Evolutionary conservation across 176 grass and related monocot species (phyloP), one percentile per base, ranked within the genome.

Genomic region (bread wheat (Triticum aestivum)): DNA sequence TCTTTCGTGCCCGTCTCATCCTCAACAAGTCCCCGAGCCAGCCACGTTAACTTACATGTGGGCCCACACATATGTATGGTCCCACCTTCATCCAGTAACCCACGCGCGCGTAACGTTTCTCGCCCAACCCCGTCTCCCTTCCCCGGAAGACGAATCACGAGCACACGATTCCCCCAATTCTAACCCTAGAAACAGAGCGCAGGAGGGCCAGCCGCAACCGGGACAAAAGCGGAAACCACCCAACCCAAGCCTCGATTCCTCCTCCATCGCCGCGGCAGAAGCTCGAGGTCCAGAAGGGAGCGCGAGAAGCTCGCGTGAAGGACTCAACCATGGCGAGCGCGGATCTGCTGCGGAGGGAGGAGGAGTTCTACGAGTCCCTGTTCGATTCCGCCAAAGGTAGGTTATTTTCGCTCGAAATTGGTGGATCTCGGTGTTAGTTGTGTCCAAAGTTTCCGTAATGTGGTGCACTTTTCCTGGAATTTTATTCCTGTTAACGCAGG

Each of bases 341-440:
- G 33, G 94, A 97, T 83, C 84, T 97, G 80, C 79, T 94, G 86
- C 79, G 89, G 79, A 84, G 89, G 51, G 87, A 94, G 91, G 94
- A 94, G 87, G 91, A 94, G 74, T 92, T 90, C 80, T 93, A 81
- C 86, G 69, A 84, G 51, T 95, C 93, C 62, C 65, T 95, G 14
- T 93, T 98, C 67, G 91, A 98, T 73, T 86, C 86, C 58, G 61
- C 88, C 80, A 84, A 93, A 90, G 93, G 95, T 95, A 42, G 0
- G 4, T 33, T 76, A 51, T 75, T 68, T 61, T 9, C 29, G 21
- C 49, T 4, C 14, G 41, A 13, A 42, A 39, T 67, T 29, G 37
- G 3, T 62, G 34, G 27, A 76, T 76, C 73, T 76, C 27, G 45
- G 30, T 54, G 73, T 6, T 76, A 20, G 45, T 2, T 20, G 3